Evolutionary conservation across 2,329 filamentous ascomycete genomes (phyloP), one percentile per base, ranked within the genome.

Genomic region (Hysterium pulicare): DNA sequence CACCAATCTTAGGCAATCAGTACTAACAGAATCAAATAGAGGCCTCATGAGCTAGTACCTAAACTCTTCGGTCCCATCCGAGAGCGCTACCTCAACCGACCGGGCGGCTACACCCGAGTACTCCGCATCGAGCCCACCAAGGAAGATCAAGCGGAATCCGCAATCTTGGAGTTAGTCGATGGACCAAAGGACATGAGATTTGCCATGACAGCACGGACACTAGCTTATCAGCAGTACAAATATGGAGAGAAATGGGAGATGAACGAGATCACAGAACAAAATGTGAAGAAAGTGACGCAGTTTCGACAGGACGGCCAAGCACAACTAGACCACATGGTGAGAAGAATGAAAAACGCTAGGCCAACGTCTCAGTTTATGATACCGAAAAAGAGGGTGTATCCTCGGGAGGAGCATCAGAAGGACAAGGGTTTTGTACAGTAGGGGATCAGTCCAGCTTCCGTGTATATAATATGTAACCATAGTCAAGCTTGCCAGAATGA

Each of bases 81-180:
- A 54, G 73, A 83, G 64, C 86, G 93, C 57, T 98, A 97, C 71
- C 72, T 77, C 34, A 63, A 76, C 41, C 82, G 93, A 37, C 86
- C 87, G 1, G 93, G 93, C 49, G 93, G 93, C 42, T 98, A 97
- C 76, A 98, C 93, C 15, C 87, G 93, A 33, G 87, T 98, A 9
- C 81, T 96, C 36, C 87, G 90, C 54, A 90, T 94, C 51, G 91
- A 97, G 70, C 87, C 93, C 44, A 80, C 86, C 58, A 89, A 91
- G 67, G 78, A 80, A 59, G 91, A 97, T 68, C 89, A 96, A 71
- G 91, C 87, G 7, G 81, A 84, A 50, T 90, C 86, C 24, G 91
- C 93, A 17, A 90, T 98, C 50, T 83, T 98, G 36, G 90, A 97
- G 71, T 80, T 98, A 23, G 90, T 98, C 48, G 93, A 98, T 69